phyloP scores from a whole-genome alignment of 2,329 filamentous ascomycete genomes.

The Cercospora brassicicola region DNA sequence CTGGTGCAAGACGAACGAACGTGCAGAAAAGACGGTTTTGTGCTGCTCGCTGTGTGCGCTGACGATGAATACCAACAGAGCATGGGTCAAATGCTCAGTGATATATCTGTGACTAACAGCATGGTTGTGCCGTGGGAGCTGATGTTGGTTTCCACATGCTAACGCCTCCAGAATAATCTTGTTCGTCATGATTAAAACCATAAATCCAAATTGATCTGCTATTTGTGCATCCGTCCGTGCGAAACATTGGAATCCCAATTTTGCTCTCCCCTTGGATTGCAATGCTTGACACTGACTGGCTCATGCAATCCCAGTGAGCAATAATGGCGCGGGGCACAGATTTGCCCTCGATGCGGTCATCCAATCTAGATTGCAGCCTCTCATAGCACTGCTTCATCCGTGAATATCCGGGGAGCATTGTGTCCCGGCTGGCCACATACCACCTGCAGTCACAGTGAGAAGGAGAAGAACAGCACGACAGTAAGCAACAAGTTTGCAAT shows the following conservation, averaged over 20 bases:
- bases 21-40: not conserved
- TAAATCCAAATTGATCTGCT: not conserved
- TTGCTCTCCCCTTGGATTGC: not conserved
- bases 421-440: not conserved
- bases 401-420: not conserved
- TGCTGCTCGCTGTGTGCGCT: not conserved
- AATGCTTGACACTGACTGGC: too few species aligned
- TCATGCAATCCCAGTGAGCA: too few species aligned
- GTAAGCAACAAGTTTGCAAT: not conserved
- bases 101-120: not conserved
- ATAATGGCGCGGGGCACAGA: not conserved
- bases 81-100: not conserved
- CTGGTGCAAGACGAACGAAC: too few species aligned
- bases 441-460: not conserved
- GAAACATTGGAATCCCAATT: not conserved
- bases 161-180: not conserved
- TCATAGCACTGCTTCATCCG: not conserved
- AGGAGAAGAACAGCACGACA: not conserved
- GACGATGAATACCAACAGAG: not conserved
- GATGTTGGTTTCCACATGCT: not conserved
- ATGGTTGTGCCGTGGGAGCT: not conserved
- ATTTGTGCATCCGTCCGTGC: not conserved
- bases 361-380: too few species aligned
- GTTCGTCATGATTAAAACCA: not conserved
- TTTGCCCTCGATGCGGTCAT: not conserved